phyloP scores from a whole-genome alignment of 2,329 filamentous ascomycete species.

The Colletotrichum ledebouriae region DNA sequence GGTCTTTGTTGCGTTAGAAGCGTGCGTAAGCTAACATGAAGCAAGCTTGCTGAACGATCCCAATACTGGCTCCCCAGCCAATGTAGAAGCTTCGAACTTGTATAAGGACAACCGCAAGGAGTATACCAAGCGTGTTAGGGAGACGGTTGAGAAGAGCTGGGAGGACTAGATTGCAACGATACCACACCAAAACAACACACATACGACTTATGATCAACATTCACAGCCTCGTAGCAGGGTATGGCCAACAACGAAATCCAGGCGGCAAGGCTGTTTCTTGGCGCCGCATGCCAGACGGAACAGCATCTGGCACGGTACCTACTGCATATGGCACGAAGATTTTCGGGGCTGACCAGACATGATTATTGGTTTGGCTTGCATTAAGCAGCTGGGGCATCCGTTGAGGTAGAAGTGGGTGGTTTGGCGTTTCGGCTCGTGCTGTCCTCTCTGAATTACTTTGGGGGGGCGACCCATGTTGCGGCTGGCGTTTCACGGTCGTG shows the following conservation, averaged over 20 bases:
- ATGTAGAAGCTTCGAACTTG: constrained; percentile 96
- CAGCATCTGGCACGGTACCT: constrained; percentile 7
- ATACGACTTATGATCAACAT: constrained; percentile 38
- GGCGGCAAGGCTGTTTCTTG: constrained; percentile 23
- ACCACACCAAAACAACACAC: constrained; percentile 25
- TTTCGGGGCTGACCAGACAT: constrained; percentile 18
- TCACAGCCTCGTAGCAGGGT: constrained; percentile 20
- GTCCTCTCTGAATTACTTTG: constrained; percentile 36
- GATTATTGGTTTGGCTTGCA: constrained; percentile 30
- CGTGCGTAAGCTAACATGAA: constrained; percentile 11
- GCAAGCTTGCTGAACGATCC: constrained; percentile 93
- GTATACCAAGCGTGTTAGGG: constrained; percentile 93
- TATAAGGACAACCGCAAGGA: constrained; percentile 99
- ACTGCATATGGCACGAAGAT: constrained; percentile 1
- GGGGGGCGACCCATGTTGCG: constrained; percentile 36
- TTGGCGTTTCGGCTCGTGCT: constrained; percentile 42
- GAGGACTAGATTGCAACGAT: constrained; percentile 74
- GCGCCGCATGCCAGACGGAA: constrained; percentile 12
- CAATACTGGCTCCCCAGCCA: constrained; percentile 97
- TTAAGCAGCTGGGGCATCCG: constrained; percentile 35
- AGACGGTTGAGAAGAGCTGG: constrained; percentile 99
- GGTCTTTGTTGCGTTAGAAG: not conserved
- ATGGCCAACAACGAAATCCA: not conserved
- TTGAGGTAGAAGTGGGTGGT: constrained; percentile 32
- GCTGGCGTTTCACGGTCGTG: constrained; percentile 39